Conservation (phyloP, 177 flowering plant genomes). For the Tripterygium wilfordii region DNA sequence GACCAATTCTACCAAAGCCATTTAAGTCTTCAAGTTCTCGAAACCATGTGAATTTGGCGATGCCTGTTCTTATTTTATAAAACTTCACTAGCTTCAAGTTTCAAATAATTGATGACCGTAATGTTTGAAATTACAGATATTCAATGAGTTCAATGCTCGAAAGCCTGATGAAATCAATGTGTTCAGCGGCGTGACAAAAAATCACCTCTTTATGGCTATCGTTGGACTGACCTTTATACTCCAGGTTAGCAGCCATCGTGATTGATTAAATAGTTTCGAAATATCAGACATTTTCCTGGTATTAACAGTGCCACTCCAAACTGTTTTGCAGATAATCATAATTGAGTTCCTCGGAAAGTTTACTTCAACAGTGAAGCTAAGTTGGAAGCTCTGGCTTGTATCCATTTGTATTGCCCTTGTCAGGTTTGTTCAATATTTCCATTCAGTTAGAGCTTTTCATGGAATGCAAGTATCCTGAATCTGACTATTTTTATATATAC, state of each 20-base stretch:
- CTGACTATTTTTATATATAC: neutral
- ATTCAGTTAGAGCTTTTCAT: too few relatives aligned
- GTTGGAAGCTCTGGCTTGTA: conserved; percentile 42
- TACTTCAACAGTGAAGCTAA: conserved; percentile 38
- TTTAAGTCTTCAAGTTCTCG: too few relatives aligned
- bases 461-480: neutral
- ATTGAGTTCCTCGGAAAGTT: conserved; percentile 61
- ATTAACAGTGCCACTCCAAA: neutral
- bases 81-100: neutral
- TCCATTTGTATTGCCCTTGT: conserved; percentile 42
- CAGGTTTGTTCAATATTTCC: conserved; percentile 30
- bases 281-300: neutral
- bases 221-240: conserved; percentile 44
- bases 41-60: too few relatives aligned
- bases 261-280: neutral
- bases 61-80: too few relatives aligned
- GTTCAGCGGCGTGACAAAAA: conserved; percentile 51
- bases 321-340: conserved; percentile 37
- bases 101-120: neutral
- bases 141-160: conserved; percentile 69
- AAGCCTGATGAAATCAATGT: conserved; percentile 65
- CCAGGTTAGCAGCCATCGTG: conserved; percentile 32
- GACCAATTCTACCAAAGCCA: too few relatives aligned
- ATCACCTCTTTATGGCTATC: conserved; percentile 51
- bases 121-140: conserved; percentile 30